A percentile compares a stretch with the other conserved stretches of the same genome.
Conservation (phyloP, 2,329 filamentous ascomycete genomes). For the Trichoderma cornu-damae region DNA sequence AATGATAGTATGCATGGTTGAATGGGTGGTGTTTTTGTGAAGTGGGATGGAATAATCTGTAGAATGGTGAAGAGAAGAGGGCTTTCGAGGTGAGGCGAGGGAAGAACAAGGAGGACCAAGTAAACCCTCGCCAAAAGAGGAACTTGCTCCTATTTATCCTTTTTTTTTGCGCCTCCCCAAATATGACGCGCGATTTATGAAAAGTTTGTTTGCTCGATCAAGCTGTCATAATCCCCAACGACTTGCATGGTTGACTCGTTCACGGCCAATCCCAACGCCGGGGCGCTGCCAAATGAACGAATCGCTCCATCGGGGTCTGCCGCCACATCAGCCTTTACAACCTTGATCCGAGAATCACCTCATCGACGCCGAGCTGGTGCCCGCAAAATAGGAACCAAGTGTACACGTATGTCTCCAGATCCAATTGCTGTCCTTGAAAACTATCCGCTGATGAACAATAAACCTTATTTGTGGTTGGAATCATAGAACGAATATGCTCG, state of each 20-base stretch:
- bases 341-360: neutral
- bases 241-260: neutral
- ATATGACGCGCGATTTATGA: neutral
- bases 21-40: neutral
- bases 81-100: neutral
- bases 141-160: neutral
- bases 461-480: constrained; percentile 25
- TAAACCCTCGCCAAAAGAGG: neutral
- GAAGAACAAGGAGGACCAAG: neutral
- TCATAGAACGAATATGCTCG: constrained; percentile 34
- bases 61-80: too few relatives aligned
- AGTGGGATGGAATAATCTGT: neutral
- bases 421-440: constrained; percentile 23
- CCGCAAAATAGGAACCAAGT: neutral
- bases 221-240: neutral
- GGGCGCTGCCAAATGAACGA: neutral
- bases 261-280: neutral
- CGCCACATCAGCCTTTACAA: neutral
- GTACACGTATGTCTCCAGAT: constrained; percentile 11
- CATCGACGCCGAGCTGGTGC: neutral
- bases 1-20: neutral
- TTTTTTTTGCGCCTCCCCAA: too few relatives aligned
- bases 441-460: constrained; percentile 26
- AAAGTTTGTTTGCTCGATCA: neutral
- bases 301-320: neutral